Conservation (phyloP, 352 stramenopile genomes). For the Globisporangium emineosum region DNA sequence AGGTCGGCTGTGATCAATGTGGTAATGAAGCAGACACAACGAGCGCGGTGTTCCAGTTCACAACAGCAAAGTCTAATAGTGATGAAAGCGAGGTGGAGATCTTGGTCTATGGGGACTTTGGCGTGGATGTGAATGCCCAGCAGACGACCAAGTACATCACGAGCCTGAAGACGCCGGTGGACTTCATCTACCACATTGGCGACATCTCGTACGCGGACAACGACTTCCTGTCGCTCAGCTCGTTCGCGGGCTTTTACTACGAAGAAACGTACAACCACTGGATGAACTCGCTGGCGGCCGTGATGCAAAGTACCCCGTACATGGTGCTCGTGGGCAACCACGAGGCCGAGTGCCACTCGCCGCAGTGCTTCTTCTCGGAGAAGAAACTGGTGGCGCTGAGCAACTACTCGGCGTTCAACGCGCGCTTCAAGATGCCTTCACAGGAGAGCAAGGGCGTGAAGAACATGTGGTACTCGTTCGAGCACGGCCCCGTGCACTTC, state of each 20-base stretch:
- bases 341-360: constrained; percentile 87
- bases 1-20: constrained; percentile 32
- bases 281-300: constrained; percentile 58
- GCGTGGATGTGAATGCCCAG: constrained; percentile 35
- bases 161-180: constrained; percentile 22
- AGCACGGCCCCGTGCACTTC: constrained; percentile 80
- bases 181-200: constrained; percentile 71
- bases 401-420: constrained; percentile 86
- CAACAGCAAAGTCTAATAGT: constrained; percentile 22
- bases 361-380: constrained; percentile 43
- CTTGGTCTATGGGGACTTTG: constrained; percentile 53
- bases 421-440: constrained; percentile 84
- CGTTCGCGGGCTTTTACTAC: constrained; percentile 71
- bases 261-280: constrained; percentile 86
- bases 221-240: constrained; percentile 19
- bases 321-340: constrained; percentile 87
- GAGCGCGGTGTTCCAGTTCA: constrained; percentile 31
- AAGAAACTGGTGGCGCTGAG: constrained; percentile 50
- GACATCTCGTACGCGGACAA: constrained; percentile 59
- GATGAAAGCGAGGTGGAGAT: constrained; percentile 37
- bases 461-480: constrained; percentile 91
- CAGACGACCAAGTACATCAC: constrained; percentile 34
- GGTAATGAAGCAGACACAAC: constrained; percentile 8
- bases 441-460: constrained; percentile 43
- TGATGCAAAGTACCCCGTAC: constrained; percentile 64